A percentile compares a stretch with the other conserved stretches of the same genome.
Evolutionary conservation across 1,139 yeast species (phyloP).

Genomic region (Suzukiozyma palmioleophila): DNA sequence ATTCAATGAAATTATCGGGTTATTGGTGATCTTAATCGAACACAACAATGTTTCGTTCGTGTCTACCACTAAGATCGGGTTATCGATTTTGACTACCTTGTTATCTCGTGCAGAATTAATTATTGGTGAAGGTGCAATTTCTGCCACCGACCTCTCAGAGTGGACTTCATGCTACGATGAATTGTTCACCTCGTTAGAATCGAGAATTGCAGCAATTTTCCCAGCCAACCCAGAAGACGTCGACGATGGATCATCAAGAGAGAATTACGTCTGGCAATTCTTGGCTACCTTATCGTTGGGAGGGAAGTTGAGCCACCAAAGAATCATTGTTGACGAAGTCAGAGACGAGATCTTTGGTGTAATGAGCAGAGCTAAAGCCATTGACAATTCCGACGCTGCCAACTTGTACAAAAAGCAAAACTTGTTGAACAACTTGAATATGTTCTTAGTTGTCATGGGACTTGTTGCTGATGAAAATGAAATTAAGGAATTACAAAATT

Average conservation of each 20-base stretch:
- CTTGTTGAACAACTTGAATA: conserved; percentile 75
- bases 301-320: conserved; percentile 89
- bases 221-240: conserved; percentile 59
- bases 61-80: conserved; percentile 80
- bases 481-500: conserved; percentile 45
- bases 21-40: conserved; percentile 68
- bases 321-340: conserved; percentile 91
- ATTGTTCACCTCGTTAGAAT: conserved; percentile 74
- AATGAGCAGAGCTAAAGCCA: conserved; percentile 74
- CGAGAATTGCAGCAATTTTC: conserved; percentile 74
- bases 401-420: conserved; percentile 56
- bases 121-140: conserved; percentile 70
- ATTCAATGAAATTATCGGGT: conserved; percentile 78
- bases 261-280: conserved; percentile 89
- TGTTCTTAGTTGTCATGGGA: conserved; percentile 96
- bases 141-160: conserved; percentile 56
- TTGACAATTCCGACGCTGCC: conserved; percentile 50
- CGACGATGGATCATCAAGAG: conserved; percentile 62
- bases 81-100: conserved; percentile 80
- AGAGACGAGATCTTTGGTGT: conserved; percentile 91
- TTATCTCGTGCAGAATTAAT: conserved; percentile 90
- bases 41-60: conserved; percentile 71
- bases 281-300: conserved; percentile 91
- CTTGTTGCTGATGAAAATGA: conserved; percentile 77
- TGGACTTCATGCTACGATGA: conserved; percentile 86